These are phyloP conservation scores for Umbellularia californica DNA, from an alignment of 164 flowering plant species.

Conservation along the genomic window DNA sequence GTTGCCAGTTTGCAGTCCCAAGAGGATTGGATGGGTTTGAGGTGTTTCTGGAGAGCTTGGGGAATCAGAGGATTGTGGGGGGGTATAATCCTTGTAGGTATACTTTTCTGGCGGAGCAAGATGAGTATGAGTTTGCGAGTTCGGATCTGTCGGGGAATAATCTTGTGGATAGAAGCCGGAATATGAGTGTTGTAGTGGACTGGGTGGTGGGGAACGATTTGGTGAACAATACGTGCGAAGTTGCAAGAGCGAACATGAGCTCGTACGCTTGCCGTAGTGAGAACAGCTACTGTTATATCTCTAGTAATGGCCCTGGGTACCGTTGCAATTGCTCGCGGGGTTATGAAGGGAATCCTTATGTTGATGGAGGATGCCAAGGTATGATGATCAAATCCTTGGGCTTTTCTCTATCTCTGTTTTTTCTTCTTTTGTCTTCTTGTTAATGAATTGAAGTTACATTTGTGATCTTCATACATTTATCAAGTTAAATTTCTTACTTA, in stretches of 20 bases:
- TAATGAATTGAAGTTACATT: not conserved
- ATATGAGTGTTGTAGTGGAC: too few species aligned
- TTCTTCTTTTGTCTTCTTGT: not conserved
- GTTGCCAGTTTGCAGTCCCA: conserved; percentile 4
- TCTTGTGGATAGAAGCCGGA: too few species aligned
- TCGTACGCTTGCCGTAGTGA: not conserved
- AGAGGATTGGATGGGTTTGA: not conserved
- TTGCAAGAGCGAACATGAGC: not conserved
- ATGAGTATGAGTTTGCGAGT: not conserved
- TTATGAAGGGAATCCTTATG: not conserved
- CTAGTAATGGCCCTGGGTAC: not conserved
- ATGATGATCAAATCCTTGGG: not conserved
- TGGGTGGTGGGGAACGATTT: too few species aligned
- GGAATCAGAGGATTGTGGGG: not conserved
- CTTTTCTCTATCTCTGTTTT: not conserved
- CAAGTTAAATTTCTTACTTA: not conserved
- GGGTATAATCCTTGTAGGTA: not conserved
- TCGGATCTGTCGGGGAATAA: not conserved
- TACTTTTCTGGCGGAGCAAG: not conserved
- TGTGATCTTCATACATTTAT: not conserved
- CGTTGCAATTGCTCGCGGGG: not conserved
- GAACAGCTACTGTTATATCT: not conserved
- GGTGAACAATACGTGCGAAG: not conserved
- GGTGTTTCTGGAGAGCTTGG: not conserved
- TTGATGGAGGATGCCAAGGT: not conserved